Evolutionary conservation across 2,329 filamentous ascomycete species (phyloP).

Genomic region (Sordariomycetes sp.): DNA sequence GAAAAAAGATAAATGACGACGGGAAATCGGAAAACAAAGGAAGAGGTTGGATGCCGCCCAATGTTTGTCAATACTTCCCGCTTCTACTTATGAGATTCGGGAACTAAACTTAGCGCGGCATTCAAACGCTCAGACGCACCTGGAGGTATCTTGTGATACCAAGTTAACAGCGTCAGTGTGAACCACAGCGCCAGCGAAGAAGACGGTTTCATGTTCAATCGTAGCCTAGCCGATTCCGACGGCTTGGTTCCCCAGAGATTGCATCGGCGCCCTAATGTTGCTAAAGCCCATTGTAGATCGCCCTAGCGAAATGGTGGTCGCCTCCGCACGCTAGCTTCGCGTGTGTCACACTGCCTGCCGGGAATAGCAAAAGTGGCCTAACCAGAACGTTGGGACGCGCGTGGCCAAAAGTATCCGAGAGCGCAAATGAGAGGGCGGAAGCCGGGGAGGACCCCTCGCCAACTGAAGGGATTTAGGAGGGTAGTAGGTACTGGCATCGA

Average conservation of each 20-base stretch:
- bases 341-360: background rate
- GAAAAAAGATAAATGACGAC: background rate
- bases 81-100: no score
- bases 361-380: background rate
- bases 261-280: constrained; percentile 18
- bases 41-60: background rate
- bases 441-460: background rate
- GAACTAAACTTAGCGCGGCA: background rate
- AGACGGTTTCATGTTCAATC: constrained; percentile 16
- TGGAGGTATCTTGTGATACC: background rate
- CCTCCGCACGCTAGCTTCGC: background rate
- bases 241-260: constrained; percentile 22
- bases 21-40: background rate
- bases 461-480: background rate
- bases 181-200: constrained; percentile 10
- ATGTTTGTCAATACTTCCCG: background rate
- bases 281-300: constrained; percentile 6
- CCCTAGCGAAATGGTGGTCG: constrained; percentile 3
- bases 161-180: background rate
- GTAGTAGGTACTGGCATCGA: background rate
- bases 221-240: background rate
- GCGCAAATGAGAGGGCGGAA: background rate
- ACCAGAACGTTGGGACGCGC: background rate
- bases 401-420: background rate
- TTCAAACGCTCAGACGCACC: background rate